Conservation (phyloP, 2,329 filamentous ascomycete species). For the Periconia macrospinosa region DNA sequence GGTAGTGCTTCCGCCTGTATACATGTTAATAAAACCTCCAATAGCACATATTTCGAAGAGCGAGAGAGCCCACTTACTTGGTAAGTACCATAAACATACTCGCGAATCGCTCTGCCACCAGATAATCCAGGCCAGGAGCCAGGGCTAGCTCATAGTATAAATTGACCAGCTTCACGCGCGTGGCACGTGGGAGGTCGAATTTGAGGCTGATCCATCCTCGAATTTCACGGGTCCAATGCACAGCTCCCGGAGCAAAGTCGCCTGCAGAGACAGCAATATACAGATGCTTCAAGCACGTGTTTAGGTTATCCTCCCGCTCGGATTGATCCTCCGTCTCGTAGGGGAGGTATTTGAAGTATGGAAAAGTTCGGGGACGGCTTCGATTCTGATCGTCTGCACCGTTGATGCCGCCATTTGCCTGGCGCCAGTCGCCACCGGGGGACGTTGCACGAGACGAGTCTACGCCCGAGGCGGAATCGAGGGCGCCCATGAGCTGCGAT, state of each 20-base stretch:
- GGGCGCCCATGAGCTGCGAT: conserved; percentile 45
- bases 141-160: conserved; percentile 94
- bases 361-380: conserved; percentile 79
- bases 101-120: conserved; percentile 83
- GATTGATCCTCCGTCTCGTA: conserved; percentile 82
- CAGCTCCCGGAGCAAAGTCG: conserved; percentile 88
- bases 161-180: conserved; percentile 80
- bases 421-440: conserved; percentile 67
- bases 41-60: background rate
- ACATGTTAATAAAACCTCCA: conserved; percentile 27
- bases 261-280: conserved; percentile 90
- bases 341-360: conserved; percentile 87
- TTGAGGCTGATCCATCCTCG: conserved; percentile 94
- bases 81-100: conserved; percentile 96
- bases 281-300: conserved; percentile 88
- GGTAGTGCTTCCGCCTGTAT: conserved; percentile 85
- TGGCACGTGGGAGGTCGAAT: conserved; percentile 88
- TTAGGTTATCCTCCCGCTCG: conserved; percentile 75
- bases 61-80: conserved; percentile 64
- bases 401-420: conserved; percentile 52
- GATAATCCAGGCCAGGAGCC: conserved; percentile 82
- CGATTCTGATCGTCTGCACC: conserved; percentile 65
- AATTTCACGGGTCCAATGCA: conserved; percentile 97
- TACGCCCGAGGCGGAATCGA: conserved; percentile 53
- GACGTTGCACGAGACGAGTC: conserved; percentile 85